phyloP scores from a whole-genome alignment of 2,329 filamentous ascomycete genomes.

The Orbilia javanica region DNA sequence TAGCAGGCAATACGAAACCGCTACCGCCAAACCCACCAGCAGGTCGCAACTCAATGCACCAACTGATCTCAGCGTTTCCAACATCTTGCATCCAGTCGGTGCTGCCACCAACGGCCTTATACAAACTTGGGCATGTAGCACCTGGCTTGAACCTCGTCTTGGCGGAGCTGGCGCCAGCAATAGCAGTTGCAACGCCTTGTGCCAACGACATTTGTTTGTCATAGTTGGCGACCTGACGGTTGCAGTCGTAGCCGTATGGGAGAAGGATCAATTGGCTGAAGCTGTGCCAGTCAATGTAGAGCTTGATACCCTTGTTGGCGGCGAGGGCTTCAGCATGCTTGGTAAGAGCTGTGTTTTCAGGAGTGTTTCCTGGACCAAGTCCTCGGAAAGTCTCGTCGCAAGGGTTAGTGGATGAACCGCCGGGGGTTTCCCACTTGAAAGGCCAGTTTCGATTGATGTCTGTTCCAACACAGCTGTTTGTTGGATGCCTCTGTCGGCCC shows the following conservation, averaged over 20 bases:
- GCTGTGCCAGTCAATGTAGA: constrained; percentile 75
- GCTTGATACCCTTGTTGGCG: constrained; percentile 63
- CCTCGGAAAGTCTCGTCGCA: constrained; percentile 66
- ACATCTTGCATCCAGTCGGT: constrained; percentile 67
- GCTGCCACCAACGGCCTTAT: constrained; percentile 70
- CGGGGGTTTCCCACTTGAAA: constrained; percentile 66
- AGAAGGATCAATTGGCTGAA: constrained; percentile 70
- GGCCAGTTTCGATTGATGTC: constrained; percentile 74
- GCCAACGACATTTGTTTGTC: constrained; percentile 34
- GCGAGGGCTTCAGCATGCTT: constrained; percentile 67
- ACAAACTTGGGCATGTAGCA: constrained; percentile 73
- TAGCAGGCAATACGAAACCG: constrained; percentile 69
- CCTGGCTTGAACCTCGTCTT: constrained; percentile 66
- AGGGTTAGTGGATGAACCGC: constrained; percentile 60
- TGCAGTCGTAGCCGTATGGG: constrained; percentile 52
- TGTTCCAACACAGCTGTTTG: constrained; percentile 64
- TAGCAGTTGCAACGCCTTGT: constrained; percentile 29
- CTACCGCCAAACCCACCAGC: constrained; percentile 66
- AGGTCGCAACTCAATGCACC: constrained; percentile 67
- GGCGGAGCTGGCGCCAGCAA: constrained; percentile 63
- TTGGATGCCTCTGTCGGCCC: constrained; percentile 66
- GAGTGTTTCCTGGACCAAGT: constrained; percentile 66
- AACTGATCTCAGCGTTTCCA: constrained; percentile 61
- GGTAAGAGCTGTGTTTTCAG: constrained; percentile 70
- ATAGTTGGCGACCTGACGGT: constrained; percentile 40